These are phyloP conservation scores for Neurospora crassa DNA, from an alignment of 2,329 filamentous ascomycete genomes.

Conservation along the genomic window DNA sequence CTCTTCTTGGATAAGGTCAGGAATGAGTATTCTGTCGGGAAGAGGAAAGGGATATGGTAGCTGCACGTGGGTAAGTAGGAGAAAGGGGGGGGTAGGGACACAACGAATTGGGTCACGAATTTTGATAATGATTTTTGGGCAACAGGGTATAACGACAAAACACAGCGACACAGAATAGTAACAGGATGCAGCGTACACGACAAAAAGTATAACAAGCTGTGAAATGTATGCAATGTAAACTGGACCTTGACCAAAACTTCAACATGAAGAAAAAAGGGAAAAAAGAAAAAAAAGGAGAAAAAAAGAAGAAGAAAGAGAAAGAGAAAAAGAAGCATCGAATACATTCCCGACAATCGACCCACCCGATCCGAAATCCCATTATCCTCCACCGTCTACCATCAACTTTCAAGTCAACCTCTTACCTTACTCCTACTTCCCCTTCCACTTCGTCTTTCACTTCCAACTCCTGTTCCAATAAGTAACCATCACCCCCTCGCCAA, in stretches of 20 bases:
- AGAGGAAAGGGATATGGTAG: not conserved
- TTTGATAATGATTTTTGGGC: not conserved
- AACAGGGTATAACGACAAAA: not conserved
- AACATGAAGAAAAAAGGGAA: not conserved
- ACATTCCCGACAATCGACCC: not conserved
- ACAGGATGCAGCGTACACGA: not conserved
- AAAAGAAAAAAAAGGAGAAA: too few relatives aligned
- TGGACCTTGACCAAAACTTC: not conserved
- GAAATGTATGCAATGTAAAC: not conserved
- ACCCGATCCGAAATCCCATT: not conserved
- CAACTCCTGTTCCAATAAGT: not conserved
- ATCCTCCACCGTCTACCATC: not conserved
- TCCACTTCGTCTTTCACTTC: not conserved
- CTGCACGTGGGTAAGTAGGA: not conserved
- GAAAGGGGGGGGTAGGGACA: not conserved
- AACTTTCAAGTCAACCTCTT: not conserved
- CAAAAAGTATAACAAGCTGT: not conserved
- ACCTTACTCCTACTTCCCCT: too few relatives aligned
- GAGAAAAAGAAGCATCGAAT: too few relatives aligned
- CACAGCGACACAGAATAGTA: not conserved
- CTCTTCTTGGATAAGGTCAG: not conserved
- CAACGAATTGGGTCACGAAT: not conserved
- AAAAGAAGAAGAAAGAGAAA: too few relatives aligned
- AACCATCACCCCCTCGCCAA: constrained; percentile 21
- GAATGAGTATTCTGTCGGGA: not conserved